Evolutionary conservation across 1,284 basidiomycete genomes (phyloP), one percentile per base, ranked within the genome.

Genomic region (Apiotrichum mycotoxinovorans): DNA sequence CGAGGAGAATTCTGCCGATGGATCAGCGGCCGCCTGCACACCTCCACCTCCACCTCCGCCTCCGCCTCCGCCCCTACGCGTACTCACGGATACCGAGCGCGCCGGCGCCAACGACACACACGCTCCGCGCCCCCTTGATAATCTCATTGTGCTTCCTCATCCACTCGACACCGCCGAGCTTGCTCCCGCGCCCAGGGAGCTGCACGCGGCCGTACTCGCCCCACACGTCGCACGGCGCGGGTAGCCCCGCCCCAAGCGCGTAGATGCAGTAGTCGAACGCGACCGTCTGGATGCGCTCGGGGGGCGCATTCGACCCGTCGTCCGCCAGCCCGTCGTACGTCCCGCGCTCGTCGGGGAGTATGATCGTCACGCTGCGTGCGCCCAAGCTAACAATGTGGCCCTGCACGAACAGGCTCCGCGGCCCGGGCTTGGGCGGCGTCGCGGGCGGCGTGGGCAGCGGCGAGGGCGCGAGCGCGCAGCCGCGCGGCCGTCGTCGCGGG

Each of bases 351-450:
- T 44, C 46, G 5, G 68, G 65, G 20, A 59, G 62, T 54, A 61
- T 80, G 46, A 84, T 78, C 0, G 79, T 82, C 47, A 86, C 70
- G 25, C 77, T 73, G 63, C 81, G 72, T 9, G 76, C 62, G 25
- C 74, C 64, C 54, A 87, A 72, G 3, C 78, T 74, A 1, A 76
- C 79, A 30, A 86, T 78, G 12, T 78, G 78, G 4, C 79, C 83
- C 54, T 84, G 81, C 30, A 84, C 69, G 45, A 80, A 69, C 26
- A 55, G 77, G 76, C 41, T 67, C 18, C 37, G 42, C 26, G 51
- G 33, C 38, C 35, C 33, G 2, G 49, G 14, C 8, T 47, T 25
- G 20, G 35, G 49, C 10, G 48, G 52, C 12, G 58, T 57, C 17
- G 46, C 17, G 9, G 54, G 53, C 23, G 44, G 52, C 14, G 51